These are phyloP conservation scores for Solanum gandarillasii DNA, from an alignment of 257 asterid genomes.

Conservation along the genomic window DNA sequence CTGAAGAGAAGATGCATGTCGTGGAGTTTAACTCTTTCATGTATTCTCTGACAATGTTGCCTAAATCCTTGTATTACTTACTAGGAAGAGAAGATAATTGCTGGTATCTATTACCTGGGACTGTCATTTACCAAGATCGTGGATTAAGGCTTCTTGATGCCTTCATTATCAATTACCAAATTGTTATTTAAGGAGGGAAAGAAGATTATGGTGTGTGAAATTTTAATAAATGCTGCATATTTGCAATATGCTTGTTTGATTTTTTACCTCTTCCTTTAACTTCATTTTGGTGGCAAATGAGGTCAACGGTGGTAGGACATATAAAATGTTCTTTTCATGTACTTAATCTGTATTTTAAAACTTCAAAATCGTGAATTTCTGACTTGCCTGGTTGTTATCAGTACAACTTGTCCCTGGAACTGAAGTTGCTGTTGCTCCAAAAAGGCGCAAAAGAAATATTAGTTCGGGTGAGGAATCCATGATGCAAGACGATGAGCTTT, in stretches of 20 bases:
- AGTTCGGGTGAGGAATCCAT: slow-evolving; percentile 25
- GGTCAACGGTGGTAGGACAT: neutral
- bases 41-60: neutral
- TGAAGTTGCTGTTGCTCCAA: slow-evolving; percentile 95
- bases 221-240: neutral
- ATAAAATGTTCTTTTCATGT: neutral
- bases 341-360: neutral
- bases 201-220: neutral
- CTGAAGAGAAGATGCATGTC: neutral
- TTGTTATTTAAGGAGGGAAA: neutral
- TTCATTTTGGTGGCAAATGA: neutral
- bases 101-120: neutral
- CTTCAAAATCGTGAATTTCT: slow-evolving; percentile 5
- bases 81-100: neutral
- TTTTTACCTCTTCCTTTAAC: neutral
- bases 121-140: neutral
- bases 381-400: slow-evolving; percentile 30
- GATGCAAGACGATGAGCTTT: slow-evolving; percentile 22
- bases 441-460: slow-evolving; percentile 53
- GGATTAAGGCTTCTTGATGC: neutral
- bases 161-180: neutral
- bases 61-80: neutral
- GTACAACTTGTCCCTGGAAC: slow-evolving; percentile 95
- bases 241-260: neutral
- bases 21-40: neutral